Evolutionary conservation across 148 eudicot genomes (phyloP), one percentile per base, ranked within the genome.

Genomic region (Fagopyrum tataricum): DNA sequence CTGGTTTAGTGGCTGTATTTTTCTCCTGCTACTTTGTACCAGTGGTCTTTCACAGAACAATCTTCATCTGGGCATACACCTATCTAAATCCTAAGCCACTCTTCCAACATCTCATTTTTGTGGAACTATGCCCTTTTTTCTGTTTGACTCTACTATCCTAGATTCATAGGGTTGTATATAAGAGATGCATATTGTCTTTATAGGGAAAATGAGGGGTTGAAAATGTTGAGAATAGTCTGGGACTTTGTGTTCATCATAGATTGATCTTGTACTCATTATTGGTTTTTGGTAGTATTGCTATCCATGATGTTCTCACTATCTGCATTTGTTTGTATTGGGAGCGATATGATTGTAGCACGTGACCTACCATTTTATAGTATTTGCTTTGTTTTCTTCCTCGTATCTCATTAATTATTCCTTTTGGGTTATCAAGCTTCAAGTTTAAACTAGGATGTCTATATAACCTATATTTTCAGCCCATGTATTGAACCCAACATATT

Each of bases 1-100:
- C 15, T 26, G 3, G 67, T 24, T 26, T 10, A 61, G 17, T 61
- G 67, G 15, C 14, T 23, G 67, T 61, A 17, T 61, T 24, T 61
- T 26, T 61, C 67, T 61, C 26, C 40, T 61, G 40, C 67, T 61
- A n/a, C 40, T 61, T 26, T 61, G 67, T 39, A 61, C 67, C 67
- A 20, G 17, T 23, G 37, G 67, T 61, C 15, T 23, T 61, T 13
- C 17, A 24, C 41, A 31, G 21, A 61, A 26, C 41, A 24, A 6
- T 24, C 61, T 18, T 10, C 12, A 4, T 23, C 10, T 10, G 37
- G 41, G 41, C 67, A 24, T 61, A 11, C 23, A 10, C 40, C 67
- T 24, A 61, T 2, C 24, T 61, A 61, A 61, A 61, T 6, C 41
- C 17, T 24, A 24, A 24, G 67, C 6, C 13, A 13, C 41, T 13